Base-by-base conservation (phyloP, 2,329 filamentous ascomycete genomes). In the Beauveria australis region DNA sequence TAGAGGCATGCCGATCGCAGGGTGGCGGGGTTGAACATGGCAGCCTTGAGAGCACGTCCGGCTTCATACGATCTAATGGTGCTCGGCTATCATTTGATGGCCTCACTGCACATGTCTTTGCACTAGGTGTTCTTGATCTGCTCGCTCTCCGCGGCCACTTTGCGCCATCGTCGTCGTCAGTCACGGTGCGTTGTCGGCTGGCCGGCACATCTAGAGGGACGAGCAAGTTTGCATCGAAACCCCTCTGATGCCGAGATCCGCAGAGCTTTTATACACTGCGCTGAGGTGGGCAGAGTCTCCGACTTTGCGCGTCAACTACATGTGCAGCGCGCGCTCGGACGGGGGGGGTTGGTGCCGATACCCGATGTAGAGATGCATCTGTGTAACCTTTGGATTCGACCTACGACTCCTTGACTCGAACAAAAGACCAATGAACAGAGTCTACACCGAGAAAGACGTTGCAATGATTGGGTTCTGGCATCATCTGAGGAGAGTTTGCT, bases 261-360 rank as follows among this genome's bases (percentile, higher is more conserved):
- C 40, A 33, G 2, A n/a, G 7, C 3, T 28, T 24, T 22, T 44
- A 40, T 41, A 41, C n/a, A 4, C 19, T 24, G 9, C 7, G 9
- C 33, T 24, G 16, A 26, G 52, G 2, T 19, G 10, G 22, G 10
- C 18, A 16, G 40, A 26, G 33, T 24, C 51, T 28, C 52, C 18
- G 24, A 44, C 2, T 14, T 49, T 18, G 19, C 12, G 54, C n/a
- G 41, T n/a, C 28, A 40, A 16, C n/a, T 16, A 24, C 44, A 49
- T 10, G 33, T 49, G 46, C 33, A 46, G 7, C 46, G 53, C 46
- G 53, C 53, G 54, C 54, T 57, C 54, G 46, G 54, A 57, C 46
- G 26, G 28, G 3, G 3, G 43, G 22, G 14, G 54, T 12, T 18
- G 44, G 48, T 54, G 54, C 54, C 54, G 54, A 18, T 48, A 57